Conservation (phyloP, 108 stramenopile genomes). For the Cyclotella kingstonii region DNA sequence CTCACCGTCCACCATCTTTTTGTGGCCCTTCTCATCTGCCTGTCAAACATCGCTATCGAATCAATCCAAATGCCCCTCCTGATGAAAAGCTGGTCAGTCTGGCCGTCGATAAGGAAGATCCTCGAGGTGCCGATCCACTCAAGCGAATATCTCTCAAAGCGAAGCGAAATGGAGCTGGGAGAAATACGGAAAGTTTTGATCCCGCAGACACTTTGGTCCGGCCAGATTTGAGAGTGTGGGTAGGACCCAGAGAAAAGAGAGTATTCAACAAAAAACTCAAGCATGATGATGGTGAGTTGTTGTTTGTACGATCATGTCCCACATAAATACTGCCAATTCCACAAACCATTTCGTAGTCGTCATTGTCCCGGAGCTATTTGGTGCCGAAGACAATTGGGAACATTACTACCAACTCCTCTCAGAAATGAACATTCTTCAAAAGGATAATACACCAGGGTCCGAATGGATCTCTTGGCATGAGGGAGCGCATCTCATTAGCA, state of each 20-base stretch:
- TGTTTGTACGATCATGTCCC: neutral
- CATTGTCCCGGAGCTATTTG: slow-evolving; percentile 87
- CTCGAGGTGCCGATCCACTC: slow-evolving; percentile 51
- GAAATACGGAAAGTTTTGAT: slow-evolving; percentile 78
- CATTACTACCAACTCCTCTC: slow-evolving; percentile 75
- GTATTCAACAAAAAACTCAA: slow-evolving; percentile 45
- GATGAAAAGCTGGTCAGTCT: slow-evolving; percentile 30
- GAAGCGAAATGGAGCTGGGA: slow-evolving; percentile 36
- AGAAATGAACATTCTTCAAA: slow-evolving; percentile 68
- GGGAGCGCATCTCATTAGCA: slow-evolving; percentile 79
- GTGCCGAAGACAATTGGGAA: slow-evolving; percentile 64
- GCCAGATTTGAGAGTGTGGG: slow-evolving; percentile 63
- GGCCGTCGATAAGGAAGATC: slow-evolving; percentile 35
- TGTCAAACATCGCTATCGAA: neutral
- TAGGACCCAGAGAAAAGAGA: slow-evolving; percentile 24
- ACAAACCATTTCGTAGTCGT: slow-evolving; percentile 33
- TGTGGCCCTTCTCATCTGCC: slow-evolving; percentile 9
- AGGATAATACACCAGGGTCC: slow-evolving; percentile 18
- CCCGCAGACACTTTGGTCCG: slow-evolving; percentile 71
- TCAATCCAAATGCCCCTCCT: slow-evolving; percentile 19
- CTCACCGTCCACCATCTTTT: neutral
- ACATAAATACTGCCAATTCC: neutral
- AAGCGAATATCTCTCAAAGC: slow-evolving; percentile 58
- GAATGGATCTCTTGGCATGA: slow-evolving; percentile 86
- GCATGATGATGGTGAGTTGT: slow-evolving; percentile 69